Evolutionary conservation across 495 filamentous ascomycete genomes (phyloP), one percentile per base, ranked within the genome.

Genomic region (Trichoderma virens): DNA sequence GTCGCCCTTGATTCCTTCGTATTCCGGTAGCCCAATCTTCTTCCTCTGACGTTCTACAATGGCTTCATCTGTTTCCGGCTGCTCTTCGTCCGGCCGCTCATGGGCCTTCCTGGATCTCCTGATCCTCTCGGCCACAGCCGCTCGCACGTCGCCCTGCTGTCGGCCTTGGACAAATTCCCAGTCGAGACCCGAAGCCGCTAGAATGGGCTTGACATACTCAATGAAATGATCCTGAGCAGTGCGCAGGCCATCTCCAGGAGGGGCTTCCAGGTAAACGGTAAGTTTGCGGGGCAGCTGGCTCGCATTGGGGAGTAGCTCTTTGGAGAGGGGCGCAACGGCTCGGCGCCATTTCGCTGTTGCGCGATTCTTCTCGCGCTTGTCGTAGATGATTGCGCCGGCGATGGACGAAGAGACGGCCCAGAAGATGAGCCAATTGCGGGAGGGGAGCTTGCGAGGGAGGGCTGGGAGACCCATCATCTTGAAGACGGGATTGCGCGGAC

Each of bases 351-450:
- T 93, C 64, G 88, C 80, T 60, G 93, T 93, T 14, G 83, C 83
- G 61, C 86, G 85, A 63, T 85, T 88, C 76, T 93, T 97, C 75
- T 97, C 88, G 39, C 88, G 83, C 67, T 91, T 91, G 76, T 99
- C 94, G 78, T 98, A 97, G 67, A 91, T 80, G 59, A 97, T 74
- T 13, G 89, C 87, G 7, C 82, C 86, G 0, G 89, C 86, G 68
- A 96, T 88, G 38, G 90, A 86, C 32, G 86, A 86, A 16, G 88
- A 88, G 67, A 98, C 74, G 20, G 88, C 78, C 70, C 93, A 80
- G 79, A 99, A 98, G 68, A 99, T 97, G 77, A 90, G 84, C 94
- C 94, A 99, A 72, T 98, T 98, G 31, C 95, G 87, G 14, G 94
- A 99, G 23, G 94, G 94, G 11, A 99, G 86, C 78, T 88, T 92